These are phyloP conservation scores for Cercospora citrullina DNA, from an alignment of 2,329 filamentous ascomycete species.

Conservation along the genomic window DNA sequence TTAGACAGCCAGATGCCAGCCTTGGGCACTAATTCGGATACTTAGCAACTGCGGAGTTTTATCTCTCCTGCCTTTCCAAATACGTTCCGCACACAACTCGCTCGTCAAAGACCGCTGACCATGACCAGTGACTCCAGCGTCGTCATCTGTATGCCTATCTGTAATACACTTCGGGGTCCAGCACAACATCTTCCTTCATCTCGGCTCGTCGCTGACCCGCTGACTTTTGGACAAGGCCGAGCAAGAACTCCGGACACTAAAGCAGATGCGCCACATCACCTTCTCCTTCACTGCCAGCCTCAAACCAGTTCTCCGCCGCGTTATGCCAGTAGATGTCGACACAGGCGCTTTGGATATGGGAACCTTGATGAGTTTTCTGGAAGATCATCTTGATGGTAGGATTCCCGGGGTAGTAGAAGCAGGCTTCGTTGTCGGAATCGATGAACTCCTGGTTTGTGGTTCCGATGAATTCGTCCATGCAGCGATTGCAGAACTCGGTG, in stretches of 20 bases:
- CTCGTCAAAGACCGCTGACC: background rate
- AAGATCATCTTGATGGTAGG: slow-evolving; percentile 1
- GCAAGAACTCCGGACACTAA: background rate
- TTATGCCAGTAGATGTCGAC: background rate
- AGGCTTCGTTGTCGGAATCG: background rate
- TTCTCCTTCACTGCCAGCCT: background rate
- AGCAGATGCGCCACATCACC: background rate
- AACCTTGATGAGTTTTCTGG: background rate
- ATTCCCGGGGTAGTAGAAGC: background rate
- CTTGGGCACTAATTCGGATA: too few relatives aligned
- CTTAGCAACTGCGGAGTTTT: too few relatives aligned
- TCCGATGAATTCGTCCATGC: background rate
- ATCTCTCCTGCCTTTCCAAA: too few relatives aligned
- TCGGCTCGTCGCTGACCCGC: background rate
- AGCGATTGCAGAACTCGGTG: background rate
- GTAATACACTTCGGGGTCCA: background rate
- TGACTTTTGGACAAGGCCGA: background rate
- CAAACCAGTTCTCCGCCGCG: background rate
- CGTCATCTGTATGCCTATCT: background rate
- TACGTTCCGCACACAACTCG: too few relatives aligned
- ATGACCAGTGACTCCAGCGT: background rate
- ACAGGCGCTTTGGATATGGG: background rate
- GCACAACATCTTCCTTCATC: background rate
- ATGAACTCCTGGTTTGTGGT: background rate
- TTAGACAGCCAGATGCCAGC: too few relatives aligned